Evolutionary conservation across 2,329 filamentous ascomycete genomes (phyloP).

Genomic region (Penicillium crustosum): DNA sequence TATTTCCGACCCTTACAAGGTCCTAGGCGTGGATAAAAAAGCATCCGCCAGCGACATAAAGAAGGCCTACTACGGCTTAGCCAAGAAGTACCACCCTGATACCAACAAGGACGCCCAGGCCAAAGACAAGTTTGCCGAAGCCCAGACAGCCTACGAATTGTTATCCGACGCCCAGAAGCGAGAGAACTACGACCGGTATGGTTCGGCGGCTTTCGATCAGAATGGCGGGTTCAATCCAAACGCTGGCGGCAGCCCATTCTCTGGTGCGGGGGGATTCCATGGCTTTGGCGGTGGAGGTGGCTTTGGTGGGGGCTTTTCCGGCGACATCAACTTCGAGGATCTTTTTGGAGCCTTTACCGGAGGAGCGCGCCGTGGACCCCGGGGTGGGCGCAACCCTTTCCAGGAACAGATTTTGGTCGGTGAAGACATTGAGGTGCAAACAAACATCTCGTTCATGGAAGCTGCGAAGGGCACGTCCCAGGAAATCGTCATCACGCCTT

Average conservation of each 20-base stretch:
- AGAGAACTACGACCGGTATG: conserved; percentile 87
- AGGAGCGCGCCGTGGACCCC: conserved; percentile 53
- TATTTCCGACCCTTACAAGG: conserved; percentile 80
- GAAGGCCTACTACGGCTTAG: conserved; percentile 95
- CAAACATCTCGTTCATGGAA: conserved; percentile 92
- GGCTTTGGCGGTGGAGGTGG: conserved; percentile 49
- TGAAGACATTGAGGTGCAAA: conserved; percentile 92
- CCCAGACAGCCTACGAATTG: conserved; percentile 90
- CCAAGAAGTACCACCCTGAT: conserved; percentile 97
- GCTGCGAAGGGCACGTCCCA: conserved; percentile 88
- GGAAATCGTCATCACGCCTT: conserved; percentile 80
- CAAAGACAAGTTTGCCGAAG: conserved; percentile 91
- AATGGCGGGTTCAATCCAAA: conserved; percentile 75
- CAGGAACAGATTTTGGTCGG: conserved; percentile 82
- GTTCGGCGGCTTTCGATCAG: conserved; percentile 70
- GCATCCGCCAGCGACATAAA: conserved; percentile 90
- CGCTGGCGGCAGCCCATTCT: conserved; percentile 56
- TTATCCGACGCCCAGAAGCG: conserved; percentile 91
- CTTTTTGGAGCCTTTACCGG: conserved; percentile 84
- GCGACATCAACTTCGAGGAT: conserved; percentile 93
- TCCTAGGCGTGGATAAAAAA: conserved; percentile 77
- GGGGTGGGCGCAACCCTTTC: conserved; percentile 66
- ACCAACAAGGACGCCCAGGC: conserved; percentile 94
- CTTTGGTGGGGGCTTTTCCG: conserved; percentile 65
- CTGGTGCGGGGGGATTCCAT: conserved; percentile 60